Conservation (phyloP, 2,329 filamentous ascomycete genomes). For the Penicillium expansum region DNA sequence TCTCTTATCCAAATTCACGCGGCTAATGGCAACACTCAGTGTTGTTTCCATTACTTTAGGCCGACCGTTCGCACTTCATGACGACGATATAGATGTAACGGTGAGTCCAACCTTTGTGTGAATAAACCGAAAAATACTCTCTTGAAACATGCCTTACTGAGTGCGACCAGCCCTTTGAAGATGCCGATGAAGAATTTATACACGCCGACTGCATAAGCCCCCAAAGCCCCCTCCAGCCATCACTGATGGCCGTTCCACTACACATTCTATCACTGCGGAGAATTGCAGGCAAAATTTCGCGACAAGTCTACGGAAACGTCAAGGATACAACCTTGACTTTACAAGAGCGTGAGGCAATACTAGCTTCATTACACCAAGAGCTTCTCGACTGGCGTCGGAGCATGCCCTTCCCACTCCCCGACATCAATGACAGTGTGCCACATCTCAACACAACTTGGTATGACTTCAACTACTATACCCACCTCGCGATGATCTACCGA, state of each 20-base stretch:
- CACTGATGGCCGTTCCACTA: constrained; percentile 41
- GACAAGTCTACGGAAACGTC: constrained; percentile 26
- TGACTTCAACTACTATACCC: constrained; percentile 51
- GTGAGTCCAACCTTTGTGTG: constrained; percentile 13
- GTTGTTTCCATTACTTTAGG: constrained; percentile 48
- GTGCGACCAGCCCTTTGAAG: constrained; percentile 36
- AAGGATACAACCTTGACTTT: not conserved
- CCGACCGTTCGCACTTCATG: constrained; percentile 47
- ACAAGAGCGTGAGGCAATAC: not conserved
- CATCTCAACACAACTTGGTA: constrained; percentile 48
- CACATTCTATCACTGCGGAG: constrained; percentile 44
- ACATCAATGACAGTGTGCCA: constrained; percentile 41
- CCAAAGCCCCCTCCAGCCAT: constrained; percentile 31
- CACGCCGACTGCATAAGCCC: constrained; percentile 22
- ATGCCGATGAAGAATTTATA: constrained; percentile 38
- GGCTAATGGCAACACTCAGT: constrained; percentile 17
- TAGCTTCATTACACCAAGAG: constrained; percentile 31
- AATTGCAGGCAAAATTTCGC: constrained; percentile 44
- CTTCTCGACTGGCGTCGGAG: constrained; percentile 47
- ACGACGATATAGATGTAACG: constrained; percentile 47
- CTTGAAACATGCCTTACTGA: not conserved
- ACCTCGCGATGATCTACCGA: constrained; percentile 47
- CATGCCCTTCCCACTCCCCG: constrained; percentile 47
- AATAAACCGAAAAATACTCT: not conserved
- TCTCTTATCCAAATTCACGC: not conserved